Base-by-base conservation (phyloP, 2,329 filamentous ascomycete species). In the Balansia obtecta region DNA sequence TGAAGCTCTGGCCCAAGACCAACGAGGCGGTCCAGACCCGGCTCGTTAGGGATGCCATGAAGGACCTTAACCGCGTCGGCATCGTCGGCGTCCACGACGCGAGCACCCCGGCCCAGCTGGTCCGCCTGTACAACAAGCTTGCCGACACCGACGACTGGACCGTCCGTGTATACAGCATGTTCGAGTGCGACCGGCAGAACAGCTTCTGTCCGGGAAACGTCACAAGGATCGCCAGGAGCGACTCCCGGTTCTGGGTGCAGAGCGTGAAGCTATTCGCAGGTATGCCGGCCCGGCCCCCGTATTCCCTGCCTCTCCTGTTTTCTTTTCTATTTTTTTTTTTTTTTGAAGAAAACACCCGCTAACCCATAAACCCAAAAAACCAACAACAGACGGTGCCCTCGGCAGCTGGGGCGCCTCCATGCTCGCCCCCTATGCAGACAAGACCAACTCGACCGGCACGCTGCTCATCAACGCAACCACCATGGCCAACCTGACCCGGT, bases 331-430 rank as follows among this genome's bases (percentile, higher is more conserved):
- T 15, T 27, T 30, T 30, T n/a, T 18, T 22, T n/a, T 40, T 40
- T 16, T 16, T 40, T 15, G 2, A 18, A 40, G 3, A 40, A 40
- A 40, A 40, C 12, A 12, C 32, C 10, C 15, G 15, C 37, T 45
- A 39, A 34, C n/a, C 27, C 27, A 27, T 27, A 27, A 11, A 45
- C 43, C 3, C 30, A 2, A 3, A 34, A n/a, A 34, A 37, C 15
- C 15, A 47, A n/a, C 18, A 43, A 22, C 20, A 82, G 82, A 87
- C 58, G 83, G 83, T 20, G 83, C 83, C 2, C 69, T 86, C 1
- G 83, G 83, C 6, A 83, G 78, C 61, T 86, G 83, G 82, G 83
- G 83, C 30, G 83, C 80, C 51, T 83, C 83, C 43, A 73, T 87
- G 70, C 70, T 86, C n/a, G 79, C 83, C 10, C 83, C 83, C 0